A percentile compares a stretch with the other conserved stretches of the same genome.
Conservation (phyloP, 345 rosid species). For the Salix viminalis region DNA sequence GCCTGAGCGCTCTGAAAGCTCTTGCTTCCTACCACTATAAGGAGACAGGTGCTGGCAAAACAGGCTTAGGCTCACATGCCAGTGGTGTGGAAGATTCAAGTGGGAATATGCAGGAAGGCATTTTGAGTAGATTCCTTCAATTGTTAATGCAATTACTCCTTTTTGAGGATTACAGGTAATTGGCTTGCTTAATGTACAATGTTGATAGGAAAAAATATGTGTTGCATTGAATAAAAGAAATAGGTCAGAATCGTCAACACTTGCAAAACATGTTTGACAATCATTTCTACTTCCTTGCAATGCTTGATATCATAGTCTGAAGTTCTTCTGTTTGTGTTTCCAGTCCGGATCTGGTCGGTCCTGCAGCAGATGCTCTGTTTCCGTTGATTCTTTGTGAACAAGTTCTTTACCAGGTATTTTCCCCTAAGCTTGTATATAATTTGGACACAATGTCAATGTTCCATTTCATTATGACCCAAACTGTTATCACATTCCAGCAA, state of each 20-base stretch:
- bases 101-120: slow-evolving; percentile 63
- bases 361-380: slow-evolving; percentile 94
- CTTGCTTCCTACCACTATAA: slow-evolving; percentile 89
- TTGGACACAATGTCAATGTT: too few relatives aligned
- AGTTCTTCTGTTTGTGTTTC: slow-evolving; percentile 14
- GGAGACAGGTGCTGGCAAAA: slow-evolving; percentile 54
- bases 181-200: not conserved
- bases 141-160: slow-evolving; percentile 74
- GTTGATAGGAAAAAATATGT: not conserved
- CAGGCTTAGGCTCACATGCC: slow-evolving; percentile 72
- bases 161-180: slow-evolving; percentile 90
- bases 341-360: slow-evolving; percentile 82
- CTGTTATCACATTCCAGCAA: too few relatives aligned
- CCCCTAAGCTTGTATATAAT: not conserved
- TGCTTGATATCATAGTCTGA: not conserved
- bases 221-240: not conserved
- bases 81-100: slow-evolving; percentile 43
- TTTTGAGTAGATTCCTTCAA: slow-evolving; percentile 67
- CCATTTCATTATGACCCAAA: too few relatives aligned
- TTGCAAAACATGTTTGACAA: not conserved
- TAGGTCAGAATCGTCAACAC: not conserved
- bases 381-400: slow-evolving; percentile 94
- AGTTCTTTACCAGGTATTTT: slow-evolving; percentile 72
- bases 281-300: not conserved
- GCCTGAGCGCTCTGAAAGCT: slow-evolving; percentile 79